Evolutionary conservation across 2,329 filamentous ascomycete species (phyloP), one percentile per base, ranked within the genome.

Genomic region (Trichoderma sp.): DNA sequence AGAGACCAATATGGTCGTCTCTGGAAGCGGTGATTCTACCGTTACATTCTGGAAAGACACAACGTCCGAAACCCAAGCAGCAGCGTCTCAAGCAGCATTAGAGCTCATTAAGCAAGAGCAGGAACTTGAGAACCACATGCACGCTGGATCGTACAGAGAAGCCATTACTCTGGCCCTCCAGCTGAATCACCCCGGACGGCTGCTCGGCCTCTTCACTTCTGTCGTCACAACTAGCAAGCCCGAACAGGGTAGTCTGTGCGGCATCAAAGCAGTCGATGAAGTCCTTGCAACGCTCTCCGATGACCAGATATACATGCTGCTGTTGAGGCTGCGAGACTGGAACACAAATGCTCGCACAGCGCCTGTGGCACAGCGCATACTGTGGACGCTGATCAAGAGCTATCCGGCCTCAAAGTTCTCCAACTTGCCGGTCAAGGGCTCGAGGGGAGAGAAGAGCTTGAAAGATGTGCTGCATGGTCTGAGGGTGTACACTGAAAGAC

Each of bases 31-130:
- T 63, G 95, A 99, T 79, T 94, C 93, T 37, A 94, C 93, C 1
- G 88, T 99, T 42, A 96, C 93, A 1, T 97, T 98, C 81, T 99
- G 95, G 95, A 89, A 89, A 74, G 95, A 99, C 76, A 97, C 93
- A 2, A 96, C 93, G 0, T 87, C 88, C 4, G 85, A 91, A 68
- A 97, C 94, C 0, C 89, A 92, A 70, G 87, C 88, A 17, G 90
- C 90, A 3, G 88, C 91, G 1, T 90, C 90, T 1, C 87, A 89
- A 48, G 92, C 91, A 4, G 90, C 91, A 39, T 89, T 91, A 6
- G 88, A 90, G 76, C 87, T 94, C 65, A 90, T 97, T 56, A 94
- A 99, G 80, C 92, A 97, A 78, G 94, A 98, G 75, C 95, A 99
- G 76, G 89, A 94, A 74, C 85, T 99, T 8, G 90, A 97, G 75